These are phyloP conservation scores for Panicum miliaceum DNA, from an alignment of 176 grass and related monocot species.

Conservation along the genomic window DNA sequence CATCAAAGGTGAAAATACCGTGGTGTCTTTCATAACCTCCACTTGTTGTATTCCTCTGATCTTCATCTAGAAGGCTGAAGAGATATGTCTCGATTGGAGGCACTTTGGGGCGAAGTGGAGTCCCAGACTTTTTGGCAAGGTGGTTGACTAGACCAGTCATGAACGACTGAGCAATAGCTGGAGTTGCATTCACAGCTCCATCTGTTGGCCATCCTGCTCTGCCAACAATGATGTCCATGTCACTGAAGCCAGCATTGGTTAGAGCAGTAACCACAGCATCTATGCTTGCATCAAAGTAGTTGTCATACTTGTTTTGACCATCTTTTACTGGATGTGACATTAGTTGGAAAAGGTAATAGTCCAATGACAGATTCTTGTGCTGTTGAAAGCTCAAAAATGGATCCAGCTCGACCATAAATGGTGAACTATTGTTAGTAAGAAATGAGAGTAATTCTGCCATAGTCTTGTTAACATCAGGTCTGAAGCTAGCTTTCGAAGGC, in stretches of 20 bases:
- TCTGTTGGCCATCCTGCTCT: conserved; percentile 93
- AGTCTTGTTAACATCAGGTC: conserved; percentile 84
- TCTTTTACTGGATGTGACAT: conserved; percentile 72
- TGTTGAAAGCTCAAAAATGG: conserved; percentile 71
- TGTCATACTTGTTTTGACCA: conserved; percentile 75
- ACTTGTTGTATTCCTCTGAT: conserved; percentile 49
- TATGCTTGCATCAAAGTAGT: conserved; percentile 84
- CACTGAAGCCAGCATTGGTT: conserved; percentile 68
- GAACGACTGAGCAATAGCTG: conserved; percentile 70
- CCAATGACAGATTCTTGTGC: conserved; percentile 78
- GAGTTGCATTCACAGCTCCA: conserved; percentile 85
- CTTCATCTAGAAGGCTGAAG: conserved; percentile 87
- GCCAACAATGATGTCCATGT: conserved; percentile 78
- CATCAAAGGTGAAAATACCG: conserved; percentile 97
- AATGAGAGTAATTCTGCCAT: conserved; percentile 87
- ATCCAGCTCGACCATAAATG: conserved; percentile 84
- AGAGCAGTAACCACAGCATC: conserved; percentile 83
- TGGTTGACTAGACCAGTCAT: conserved; percentile 78
- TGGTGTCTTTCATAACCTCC: conserved; percentile 80
- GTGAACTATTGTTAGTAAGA: conserved; percentile 76
- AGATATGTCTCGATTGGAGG: conserved; percentile 68
- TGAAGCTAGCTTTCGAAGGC: conserved; percentile 77
- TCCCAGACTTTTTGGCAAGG: conserved; percentile 75
- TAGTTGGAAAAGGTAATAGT: conserved; percentile 76
- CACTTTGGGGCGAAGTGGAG: conserved; percentile 81